phyloP scores from a whole-genome alignment of 2,329 filamentous ascomycete genomes.

The Sclerotinia nivalis region DNA sequence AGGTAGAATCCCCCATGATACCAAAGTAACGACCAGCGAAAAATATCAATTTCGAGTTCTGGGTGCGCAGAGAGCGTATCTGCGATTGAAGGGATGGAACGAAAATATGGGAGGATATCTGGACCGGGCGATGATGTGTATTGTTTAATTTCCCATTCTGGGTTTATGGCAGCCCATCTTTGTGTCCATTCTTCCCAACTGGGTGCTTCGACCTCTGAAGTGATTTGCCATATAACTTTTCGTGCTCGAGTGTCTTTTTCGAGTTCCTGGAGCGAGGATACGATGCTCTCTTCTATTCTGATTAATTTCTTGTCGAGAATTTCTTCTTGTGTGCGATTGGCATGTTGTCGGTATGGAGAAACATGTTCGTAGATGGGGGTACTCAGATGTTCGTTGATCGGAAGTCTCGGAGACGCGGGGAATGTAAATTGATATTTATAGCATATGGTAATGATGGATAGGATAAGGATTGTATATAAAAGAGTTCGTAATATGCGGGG shows the following conservation, averaged over 20 bases:
- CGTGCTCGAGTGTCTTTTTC: constrained; percentile 23
- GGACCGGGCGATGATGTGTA: constrained; percentile 15
- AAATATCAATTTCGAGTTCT: constrained; percentile 27
- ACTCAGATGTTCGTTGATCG: constrained; percentile 1
- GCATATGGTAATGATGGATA: background rate
- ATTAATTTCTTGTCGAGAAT: constrained; percentile 28
- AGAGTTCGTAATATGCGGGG: constrained; percentile 14
- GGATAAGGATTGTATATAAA: background rate
- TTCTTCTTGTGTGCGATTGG: constrained; percentile 27
- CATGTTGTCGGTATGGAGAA: constrained; percentile 29
- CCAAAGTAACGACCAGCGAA: constrained; percentile 32
- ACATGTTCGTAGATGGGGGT: constrained; percentile 29
- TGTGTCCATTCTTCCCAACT: constrained; percentile 25
- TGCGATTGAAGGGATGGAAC: constrained; percentile 26
- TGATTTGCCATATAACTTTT: constrained; percentile 32
- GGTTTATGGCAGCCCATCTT: constrained; percentile 31
- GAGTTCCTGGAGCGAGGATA: constrained; percentile 9
- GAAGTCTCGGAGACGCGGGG: background rate
- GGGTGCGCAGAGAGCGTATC: constrained; percentile 21
- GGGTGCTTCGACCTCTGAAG: constrained; percentile 17
- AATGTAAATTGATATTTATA: background rate
- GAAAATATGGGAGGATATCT: constrained; percentile 27
- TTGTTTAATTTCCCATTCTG: constrained; percentile 29
- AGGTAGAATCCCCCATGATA: constrained; percentile 33
- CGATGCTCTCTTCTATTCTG: constrained; percentile 24